A percentile compares a stretch with the other conserved stretches of the same genome.
These are phyloP conservation scores for Sporothrix dimorphospora DNA, from an alignment of 2,329 filamentous ascomycete genomes.

Conservation along the genomic window DNA sequence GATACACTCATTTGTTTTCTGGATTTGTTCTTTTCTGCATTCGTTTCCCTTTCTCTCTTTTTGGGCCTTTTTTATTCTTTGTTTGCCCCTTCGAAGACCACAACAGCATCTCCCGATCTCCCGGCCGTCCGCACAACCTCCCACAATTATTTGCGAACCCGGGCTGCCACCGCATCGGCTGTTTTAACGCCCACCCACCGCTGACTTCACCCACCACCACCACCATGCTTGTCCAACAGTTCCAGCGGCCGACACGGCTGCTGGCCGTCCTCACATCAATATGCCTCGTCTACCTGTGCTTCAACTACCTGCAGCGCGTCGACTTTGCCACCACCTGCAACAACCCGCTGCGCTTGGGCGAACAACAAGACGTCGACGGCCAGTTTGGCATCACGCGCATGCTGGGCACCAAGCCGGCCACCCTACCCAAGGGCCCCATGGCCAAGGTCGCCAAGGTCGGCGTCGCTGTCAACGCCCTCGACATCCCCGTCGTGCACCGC, in stretches of 20 bases:
- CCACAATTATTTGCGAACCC: not conserved
- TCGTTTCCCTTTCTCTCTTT: not conserved
- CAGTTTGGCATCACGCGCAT: constrained; percentile 27
- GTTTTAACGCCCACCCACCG: not conserved
- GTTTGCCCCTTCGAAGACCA: not conserved
- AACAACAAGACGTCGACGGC: constrained; percentile 16
- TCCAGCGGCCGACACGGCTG: constrained; percentile 35
- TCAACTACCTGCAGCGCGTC: constrained; percentile 31
- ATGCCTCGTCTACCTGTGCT: constrained; percentile 32
- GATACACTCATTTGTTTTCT: not conserved
- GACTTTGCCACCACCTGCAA: constrained; percentile 28
- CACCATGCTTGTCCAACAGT: constrained; percentile 33
- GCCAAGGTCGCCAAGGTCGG: constrained; percentile 35
- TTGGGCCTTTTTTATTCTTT: not conserved
- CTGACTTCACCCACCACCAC: not conserved
- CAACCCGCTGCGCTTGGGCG: constrained; percentile 10
- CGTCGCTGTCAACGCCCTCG: constrained; percentile 38
- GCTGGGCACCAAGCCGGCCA: constrained; percentile 25
- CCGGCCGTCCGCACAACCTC: not conserved
- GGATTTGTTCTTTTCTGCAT: constrained; percentile 2
- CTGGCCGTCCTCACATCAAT: constrained; percentile 29
- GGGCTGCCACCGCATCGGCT: not conserved
- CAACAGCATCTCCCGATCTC: not conserved
- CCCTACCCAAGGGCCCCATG: constrained; percentile 15
- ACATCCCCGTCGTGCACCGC: constrained; percentile 37